Evolutionary conservation across 371 early-diverging fungal genomes (phyloP), one percentile per base, ranked within the genome.

Genomic region (Rhizopus sp.): DNA sequence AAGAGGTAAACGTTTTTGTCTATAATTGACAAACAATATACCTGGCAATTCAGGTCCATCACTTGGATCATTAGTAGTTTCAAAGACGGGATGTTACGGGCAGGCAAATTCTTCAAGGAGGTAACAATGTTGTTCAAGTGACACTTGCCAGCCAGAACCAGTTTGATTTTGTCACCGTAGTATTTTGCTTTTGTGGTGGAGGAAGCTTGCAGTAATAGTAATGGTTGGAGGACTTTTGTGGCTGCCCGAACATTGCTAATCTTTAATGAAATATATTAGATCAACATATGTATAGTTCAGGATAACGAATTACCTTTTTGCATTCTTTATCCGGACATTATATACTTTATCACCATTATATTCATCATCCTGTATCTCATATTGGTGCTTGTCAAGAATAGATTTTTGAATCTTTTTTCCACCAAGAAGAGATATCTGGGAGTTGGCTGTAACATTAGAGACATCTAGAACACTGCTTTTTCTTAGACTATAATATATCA

Each of bases 241-340:
- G 47, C 47, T 17, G 23, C 47, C n/a, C 23, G 32, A 31, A 30
- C 23, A 23, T 47, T 47, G n/a, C 13, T 40, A 12, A 40, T 40
- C 40, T 40, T 40, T 40, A 40, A 40, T n/a, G n/a, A 40, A 40
- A 40, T 40, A n/a, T 40, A 40, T n/a, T 7, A 17, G 46, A 46
- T 29, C n/a, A 46, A 23, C 30, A 30, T 17, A 30, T 46, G n/a
- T 46, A 30, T 29, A 30, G 46, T 50, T 35, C 7, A 50, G n/a
- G 40, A 40, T n/a, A 40, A n/a, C 40, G 40, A 40, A 44, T 59
- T 51, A 44, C 34, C 37, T 54, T 17, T 31, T 46, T 55, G 16
- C 29, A 48, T 13, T 32, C 32, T 47, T 57, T 57, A 57, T 48
- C 57, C n/a, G n/a, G n/a, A n/a, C n/a, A n/a, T n/a, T n/a, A n/a